Base-by-base conservation (phyloP, 2,329 filamentous ascomycete species). In the Dactylonectria macrodidyma region DNA sequence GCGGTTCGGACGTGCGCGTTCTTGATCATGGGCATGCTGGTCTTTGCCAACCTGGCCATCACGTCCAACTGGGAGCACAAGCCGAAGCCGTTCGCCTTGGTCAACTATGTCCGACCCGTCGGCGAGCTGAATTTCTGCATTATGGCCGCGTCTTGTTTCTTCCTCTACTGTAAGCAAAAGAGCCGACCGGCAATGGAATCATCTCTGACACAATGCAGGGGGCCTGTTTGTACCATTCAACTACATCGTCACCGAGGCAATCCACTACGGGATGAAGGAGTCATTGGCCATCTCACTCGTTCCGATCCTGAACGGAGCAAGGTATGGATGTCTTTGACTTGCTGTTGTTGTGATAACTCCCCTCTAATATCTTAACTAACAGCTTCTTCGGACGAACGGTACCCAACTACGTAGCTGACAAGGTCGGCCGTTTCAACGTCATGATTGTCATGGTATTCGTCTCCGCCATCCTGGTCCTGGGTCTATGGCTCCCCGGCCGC, bases 1-100 rank as follows among this genome's bases (percentile, higher is more conserved):
- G 83, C 88, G 0, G 87, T 88, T 3, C 82, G 90, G 5, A 82
- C 87, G 2, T 82, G 91, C 2, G 90, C 85, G 0, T 91, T 92
- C 52, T 19, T 74, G 47, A 66, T 73, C 38, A 33, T 69, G 26
- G 70, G 59, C 7, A 63, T 74, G 66, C 44, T 74, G 24, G 55
- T 72, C 59, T 58, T 73, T 54, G 68, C 71, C 58, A 72, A 68
- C 56, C 22, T 73, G 36, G 69, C 70, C 33, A 58, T 72, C 46
- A 71, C 63, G 24, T 73, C 66, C 19, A 70, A 72, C 59, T 59
- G 72, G 46, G 26, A 30, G 19, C 69, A 70, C 46, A 61, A 33
- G 16, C 64, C 66, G 7, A 57, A 58, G 47, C 44, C 62, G 3
- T 72, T 71, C 30, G 46, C 55, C 36, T 44, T 66, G 11, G 62